phyloP scores from a whole-genome alignment of 2,329 filamentous ascomycete genomes.

The Calonectria henricotiae region DNA sequence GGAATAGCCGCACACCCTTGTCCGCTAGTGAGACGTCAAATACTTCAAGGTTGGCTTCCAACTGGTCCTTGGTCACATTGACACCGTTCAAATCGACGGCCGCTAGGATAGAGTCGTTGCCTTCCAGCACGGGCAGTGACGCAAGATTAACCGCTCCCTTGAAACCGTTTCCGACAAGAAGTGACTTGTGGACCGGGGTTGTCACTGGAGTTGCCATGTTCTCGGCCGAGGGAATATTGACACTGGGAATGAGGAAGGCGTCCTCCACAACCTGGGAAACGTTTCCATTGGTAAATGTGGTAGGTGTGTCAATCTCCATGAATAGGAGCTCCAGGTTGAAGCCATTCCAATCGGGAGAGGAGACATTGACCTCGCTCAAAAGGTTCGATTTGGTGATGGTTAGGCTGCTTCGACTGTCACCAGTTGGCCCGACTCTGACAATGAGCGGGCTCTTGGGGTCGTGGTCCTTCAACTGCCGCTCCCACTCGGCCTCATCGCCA shows the following conservation, averaged over 20 bases:
- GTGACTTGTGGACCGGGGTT: constrained; percentile 87
- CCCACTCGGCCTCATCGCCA: constrained; percentile 76
- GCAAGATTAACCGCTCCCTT: constrained; percentile 74
- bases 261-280: constrained; percentile 70
- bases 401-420: constrained; percentile 53
- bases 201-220: constrained; percentile 78
- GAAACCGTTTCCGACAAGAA: constrained; percentile 83
- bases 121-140: constrained; percentile 60
- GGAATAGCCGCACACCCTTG: constrained; percentile 77
- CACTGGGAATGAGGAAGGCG: constrained; percentile 80
- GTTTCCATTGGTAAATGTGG: constrained; percentile 54
- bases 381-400: constrained; percentile 57
- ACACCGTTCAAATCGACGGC: constrained; percentile 73
- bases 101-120: constrained; percentile 64
- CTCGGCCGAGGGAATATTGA: constrained; percentile 79
- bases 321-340: constrained; percentile 78
- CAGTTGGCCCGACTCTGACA: constrained; percentile 67
- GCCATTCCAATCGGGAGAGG: constrained; percentile 74
- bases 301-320: constrained; percentile 66
- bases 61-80: constrained; percentile 59
- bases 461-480: constrained; percentile 72
- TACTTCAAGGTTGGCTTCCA: constrained; percentile 65
- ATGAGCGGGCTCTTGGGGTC: constrained; percentile 73
- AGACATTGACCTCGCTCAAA: constrained; percentile 74
- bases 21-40: constrained; percentile 78